Conservation (phyloP, 441 rosid species). For the Manihot esculenta region DNA sequence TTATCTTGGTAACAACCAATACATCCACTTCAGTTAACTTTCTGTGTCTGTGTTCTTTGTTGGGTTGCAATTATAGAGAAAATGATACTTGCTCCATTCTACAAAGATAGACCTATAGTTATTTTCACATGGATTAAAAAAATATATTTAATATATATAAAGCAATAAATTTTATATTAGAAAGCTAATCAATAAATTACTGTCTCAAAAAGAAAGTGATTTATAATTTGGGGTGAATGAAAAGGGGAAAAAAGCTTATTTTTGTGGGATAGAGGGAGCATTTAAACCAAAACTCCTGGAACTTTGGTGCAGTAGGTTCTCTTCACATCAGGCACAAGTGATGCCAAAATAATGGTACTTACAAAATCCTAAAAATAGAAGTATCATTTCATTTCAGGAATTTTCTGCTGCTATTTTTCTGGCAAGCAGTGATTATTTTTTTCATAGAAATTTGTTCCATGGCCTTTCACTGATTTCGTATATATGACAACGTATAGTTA, state of each 20-base stretch:
- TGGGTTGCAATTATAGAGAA: no score
- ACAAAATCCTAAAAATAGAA: background rate
- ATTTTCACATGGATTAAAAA: no score
- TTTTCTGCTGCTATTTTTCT: conserved; percentile 13
- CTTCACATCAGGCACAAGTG: conserved; percentile 1
- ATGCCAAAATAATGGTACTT: background rate
- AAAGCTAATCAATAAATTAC: no score
- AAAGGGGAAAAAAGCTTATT: no score
- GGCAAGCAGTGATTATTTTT: no score
- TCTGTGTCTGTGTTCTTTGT: background rate
- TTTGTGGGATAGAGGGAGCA: no score
- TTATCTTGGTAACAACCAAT: conserved; percentile 44
- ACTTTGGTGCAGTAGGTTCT: background rate
- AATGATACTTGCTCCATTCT: background rate
- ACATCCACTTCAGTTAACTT: background rate
- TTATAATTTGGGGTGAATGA: no score
- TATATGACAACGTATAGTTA: background rate
- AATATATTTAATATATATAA: no score
- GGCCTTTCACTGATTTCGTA: no score
- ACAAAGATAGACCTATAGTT: background rate
- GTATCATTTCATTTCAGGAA: background rate
- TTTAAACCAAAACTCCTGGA: background rate
- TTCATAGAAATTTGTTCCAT: no score
- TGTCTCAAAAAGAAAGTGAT: no score
- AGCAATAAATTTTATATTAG: no score